A percentile compares a stretch with the other conserved stretches of the same genome.
phyloP scores from a whole-genome alignment of 1,284 basidiomycete species.

The Agroathelia rolfsii region DNA sequence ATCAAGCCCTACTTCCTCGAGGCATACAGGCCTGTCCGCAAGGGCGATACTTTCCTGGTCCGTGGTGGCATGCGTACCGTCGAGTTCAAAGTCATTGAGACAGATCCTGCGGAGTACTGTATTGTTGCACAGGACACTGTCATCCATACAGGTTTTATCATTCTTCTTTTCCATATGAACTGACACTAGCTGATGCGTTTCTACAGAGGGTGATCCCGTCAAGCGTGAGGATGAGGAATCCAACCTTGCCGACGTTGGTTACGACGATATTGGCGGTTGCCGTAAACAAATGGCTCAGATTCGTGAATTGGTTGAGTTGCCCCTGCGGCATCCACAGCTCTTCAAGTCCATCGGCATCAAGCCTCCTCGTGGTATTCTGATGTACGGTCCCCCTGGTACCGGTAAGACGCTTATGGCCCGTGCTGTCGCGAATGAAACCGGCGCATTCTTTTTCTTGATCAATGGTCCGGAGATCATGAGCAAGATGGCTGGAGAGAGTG shows the following conservation, averaged over 20 bases:
- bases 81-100: constrained; percentile 98
- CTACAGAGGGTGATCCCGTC: constrained; percentile 89
- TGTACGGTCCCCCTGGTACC: constrained; percentile 95
- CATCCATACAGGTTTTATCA: constrained; percentile 66
- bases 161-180: constrained; percentile 4
- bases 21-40: constrained; percentile 89
- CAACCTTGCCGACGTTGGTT: constrained; percentile 94
- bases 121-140: constrained; percentile 97
- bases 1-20: constrained; percentile 99
- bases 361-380: constrained; percentile 93
- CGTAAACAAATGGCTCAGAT: constrained; percentile 99
- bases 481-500: constrained; percentile 98
- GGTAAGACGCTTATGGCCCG: constrained; percentile 99
- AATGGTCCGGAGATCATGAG: constrained; percentile 99
- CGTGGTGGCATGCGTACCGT: constrained; percentile 96
- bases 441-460: constrained; percentile 99
- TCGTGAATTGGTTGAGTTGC: constrained; percentile 96
- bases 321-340: constrained; percentile 94
- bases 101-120: constrained; percentile 91
- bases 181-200: constrained; percentile 15
- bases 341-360: constrained; percentile 99
- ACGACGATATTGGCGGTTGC: constrained; percentile 98
- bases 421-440: constrained; percentile 98
- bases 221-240: constrained; percentile 99
- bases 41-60: constrained; percentile 98